phyloP scores from a whole-genome alignment of 305 asterid species.

The Fraxinus platypoda region DNA sequence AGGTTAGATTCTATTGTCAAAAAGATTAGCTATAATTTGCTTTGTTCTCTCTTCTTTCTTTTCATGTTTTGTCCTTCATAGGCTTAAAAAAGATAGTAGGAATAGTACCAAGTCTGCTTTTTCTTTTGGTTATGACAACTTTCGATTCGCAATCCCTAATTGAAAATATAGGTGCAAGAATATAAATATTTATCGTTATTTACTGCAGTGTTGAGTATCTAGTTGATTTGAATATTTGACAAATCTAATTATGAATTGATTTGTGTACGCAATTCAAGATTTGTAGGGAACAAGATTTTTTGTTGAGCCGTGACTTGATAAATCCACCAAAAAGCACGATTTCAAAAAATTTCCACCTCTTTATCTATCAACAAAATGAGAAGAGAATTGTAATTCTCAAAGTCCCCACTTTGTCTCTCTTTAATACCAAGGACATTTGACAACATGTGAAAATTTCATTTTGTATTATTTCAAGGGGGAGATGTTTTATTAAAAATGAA shows the following conservation, averaged over 20 bases:
- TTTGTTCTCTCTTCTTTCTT: constrained; percentile 12
- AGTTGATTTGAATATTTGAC: too few species aligned
- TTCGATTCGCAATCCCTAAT: not conserved
- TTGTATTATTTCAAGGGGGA: not conserved
- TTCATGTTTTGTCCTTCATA: constrained; percentile 14
- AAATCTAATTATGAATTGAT: too few species aligned
- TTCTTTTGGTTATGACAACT: too few species aligned
- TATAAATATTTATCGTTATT: too few species aligned
- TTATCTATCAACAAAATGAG: not conserved
- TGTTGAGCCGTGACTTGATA: too few species aligned
- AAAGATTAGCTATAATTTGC: constrained; percentile 12
- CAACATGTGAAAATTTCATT: not conserved
- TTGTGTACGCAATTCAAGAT: not conserved
- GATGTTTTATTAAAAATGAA: not conserved
- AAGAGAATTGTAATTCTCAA: not conserved
- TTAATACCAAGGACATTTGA: not conserved
- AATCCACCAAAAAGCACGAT: too few species aligned
- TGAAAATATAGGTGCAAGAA: not conserved
- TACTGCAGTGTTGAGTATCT: not conserved
- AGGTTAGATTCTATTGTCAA: not conserved
- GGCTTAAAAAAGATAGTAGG: not conserved
- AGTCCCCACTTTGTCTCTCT: not conserved
- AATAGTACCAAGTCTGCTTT: too few species aligned
- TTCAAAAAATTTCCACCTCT: not conserved
- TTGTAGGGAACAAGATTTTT: not conserved